Percentiles rank a stretch among this genome's conserved stretches.
Conservation (phyloP, 1,284 basidiomycete species). For the Cutaneotrichosporon sp. region DNA sequence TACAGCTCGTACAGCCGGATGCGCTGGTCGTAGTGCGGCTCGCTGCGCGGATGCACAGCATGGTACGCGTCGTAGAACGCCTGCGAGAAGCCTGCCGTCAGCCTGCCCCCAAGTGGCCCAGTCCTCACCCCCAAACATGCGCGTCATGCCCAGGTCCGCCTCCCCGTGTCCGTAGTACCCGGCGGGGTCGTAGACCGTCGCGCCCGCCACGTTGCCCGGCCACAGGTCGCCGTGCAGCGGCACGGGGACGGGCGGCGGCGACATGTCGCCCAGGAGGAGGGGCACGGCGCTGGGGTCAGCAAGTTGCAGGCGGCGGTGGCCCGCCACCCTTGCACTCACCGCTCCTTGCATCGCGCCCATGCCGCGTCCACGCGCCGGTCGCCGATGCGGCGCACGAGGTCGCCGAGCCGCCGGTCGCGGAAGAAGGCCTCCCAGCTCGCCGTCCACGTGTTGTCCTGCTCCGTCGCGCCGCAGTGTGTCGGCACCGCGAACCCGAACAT, state of each 20-base stretch:
- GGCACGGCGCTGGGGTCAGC: constrained; percentile 68
- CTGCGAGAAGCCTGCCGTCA: constrained; percentile 60
- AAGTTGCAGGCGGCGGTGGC: neutral
- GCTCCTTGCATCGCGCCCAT: constrained; percentile 62
- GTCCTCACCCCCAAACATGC: constrained; percentile 70
- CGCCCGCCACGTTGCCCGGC: constrained; percentile 59
- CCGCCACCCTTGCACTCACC: constrained; percentile 57
- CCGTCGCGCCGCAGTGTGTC: constrained; percentile 78
- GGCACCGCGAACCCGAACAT: constrained; percentile 74
- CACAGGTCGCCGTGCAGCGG: constrained; percentile 85
- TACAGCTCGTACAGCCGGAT: constrained; percentile 77
- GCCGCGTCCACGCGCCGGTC: constrained; percentile 58
- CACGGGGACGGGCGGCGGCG: constrained; percentile 66
- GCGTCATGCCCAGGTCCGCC: constrained; percentile 77
- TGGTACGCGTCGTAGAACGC: constrained; percentile 77
- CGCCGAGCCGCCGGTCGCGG: constrained; percentile 61
- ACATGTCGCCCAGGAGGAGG: constrained; percentile 62
- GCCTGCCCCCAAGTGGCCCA: neutral
- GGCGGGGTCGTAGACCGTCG: constrained; percentile 77
- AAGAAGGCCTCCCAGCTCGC: constrained; percentile 69
- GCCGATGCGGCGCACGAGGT: constrained; percentile 59
- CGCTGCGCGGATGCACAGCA: constrained; percentile 64
- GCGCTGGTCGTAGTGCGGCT: constrained; percentile 72
- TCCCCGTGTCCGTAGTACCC: constrained; percentile 84
- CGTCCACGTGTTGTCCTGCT: constrained; percentile 74